Conservation (phyloP, 2,329 filamentous ascomycete species). For the Fusarium penzigii region DNA sequence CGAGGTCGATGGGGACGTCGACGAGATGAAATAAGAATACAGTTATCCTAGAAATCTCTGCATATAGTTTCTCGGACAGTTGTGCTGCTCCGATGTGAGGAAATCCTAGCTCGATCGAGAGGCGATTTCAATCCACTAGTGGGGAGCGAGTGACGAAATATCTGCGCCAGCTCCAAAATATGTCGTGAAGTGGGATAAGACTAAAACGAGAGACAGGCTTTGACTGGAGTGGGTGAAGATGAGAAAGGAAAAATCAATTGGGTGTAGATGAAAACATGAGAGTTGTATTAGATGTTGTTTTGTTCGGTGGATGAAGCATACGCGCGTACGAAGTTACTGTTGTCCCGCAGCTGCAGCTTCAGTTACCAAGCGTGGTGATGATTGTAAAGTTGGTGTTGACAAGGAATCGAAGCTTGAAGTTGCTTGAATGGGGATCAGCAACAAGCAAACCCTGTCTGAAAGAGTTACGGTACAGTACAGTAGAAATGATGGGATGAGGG, state of each 20-base stretch:
- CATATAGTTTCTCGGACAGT: neutral
- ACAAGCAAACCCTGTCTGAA: too few species aligned
- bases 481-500: too few species aligned
- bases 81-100: neutral
- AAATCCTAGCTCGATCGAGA: slow-evolving; percentile 1
- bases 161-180: slow-evolving; percentile 6
- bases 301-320: slow-evolving; percentile 5
- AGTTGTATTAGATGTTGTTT: slow-evolving; percentile 10
- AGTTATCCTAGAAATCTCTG: neutral
- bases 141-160: slow-evolving; percentile 21
- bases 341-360: too few species aligned
- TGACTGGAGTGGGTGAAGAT: neutral
- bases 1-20: neutral
- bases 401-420: too few species aligned
- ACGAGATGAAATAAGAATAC: neutral
- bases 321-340: too few species aligned
- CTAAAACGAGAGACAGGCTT: slow-evolving; percentile 11
- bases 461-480: too few species aligned
- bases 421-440: too few species aligned
- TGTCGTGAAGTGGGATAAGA: slow-evolving; percentile 3
- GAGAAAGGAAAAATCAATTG: slow-evolving; percentile 20
- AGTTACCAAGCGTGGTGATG: too few species aligned
- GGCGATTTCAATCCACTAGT: slow-evolving; percentile 5
- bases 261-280: slow-evolving; percentile 17
- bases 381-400: too few species aligned